Conservation (phyloP, 2,329 filamentous ascomycete species). For the Aspergillus sp. region DNA sequence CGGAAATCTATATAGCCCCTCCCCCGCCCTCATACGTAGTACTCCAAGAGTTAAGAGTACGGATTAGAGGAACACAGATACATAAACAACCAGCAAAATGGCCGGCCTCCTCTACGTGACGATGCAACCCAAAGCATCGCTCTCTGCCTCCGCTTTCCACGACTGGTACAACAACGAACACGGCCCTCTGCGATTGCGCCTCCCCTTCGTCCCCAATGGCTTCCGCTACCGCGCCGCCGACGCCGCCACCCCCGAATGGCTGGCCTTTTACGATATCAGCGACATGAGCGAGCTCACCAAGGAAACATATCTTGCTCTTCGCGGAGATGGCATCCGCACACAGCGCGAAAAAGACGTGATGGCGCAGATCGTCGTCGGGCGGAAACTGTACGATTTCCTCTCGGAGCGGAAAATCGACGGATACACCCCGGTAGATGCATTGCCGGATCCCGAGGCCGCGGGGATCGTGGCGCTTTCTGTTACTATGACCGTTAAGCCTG, state of each 20-base stretch:
- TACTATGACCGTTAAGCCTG: conserved; percentile 50
- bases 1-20: not conserved
- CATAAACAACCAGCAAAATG: conserved; percentile 16
- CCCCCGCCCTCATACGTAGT: not conserved
- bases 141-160: conserved; percentile 66
- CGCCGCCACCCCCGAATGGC: conserved; percentile 56
- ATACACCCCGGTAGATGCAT: conserved; percentile 55
- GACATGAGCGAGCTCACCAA: conserved; percentile 65
- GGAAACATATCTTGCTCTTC: conserved; percentile 54
- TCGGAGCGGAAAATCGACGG: conserved; percentile 48
- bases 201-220: conserved; percentile 68
- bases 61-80: not conserved
- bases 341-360: conserved; percentile 56
- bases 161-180: conserved; percentile 96
- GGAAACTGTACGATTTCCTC: conserved; percentile 64
- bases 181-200: conserved; percentile 69
- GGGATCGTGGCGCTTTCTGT: conserved; percentile 58
- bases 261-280: conserved; percentile 75
- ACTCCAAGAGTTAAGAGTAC: not conserved
- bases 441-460: conserved; percentile 52
- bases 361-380: conserved; percentile 60
- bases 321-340: conserved; percentile 45
- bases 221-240: conserved; percentile 70
- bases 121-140: conserved; percentile 67
- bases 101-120: conserved; percentile 75